Evolutionary conservation across 257 asterid genomes (phyloP), one percentile per base, ranked within the genome.

Genomic region (Ilex asprella): DNA sequence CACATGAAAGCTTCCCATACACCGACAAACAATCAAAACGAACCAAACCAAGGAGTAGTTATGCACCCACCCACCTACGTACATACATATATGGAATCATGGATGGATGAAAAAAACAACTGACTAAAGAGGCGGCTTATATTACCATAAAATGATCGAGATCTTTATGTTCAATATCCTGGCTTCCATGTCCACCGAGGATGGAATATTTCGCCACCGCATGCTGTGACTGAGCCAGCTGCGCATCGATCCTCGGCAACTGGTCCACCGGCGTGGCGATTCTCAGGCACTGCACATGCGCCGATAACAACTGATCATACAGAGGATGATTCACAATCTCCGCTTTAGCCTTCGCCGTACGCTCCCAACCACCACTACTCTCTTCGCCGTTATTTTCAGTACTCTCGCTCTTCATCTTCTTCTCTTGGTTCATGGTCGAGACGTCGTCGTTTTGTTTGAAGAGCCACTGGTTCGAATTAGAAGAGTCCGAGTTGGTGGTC

Each of bases 241-340:
- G 98, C 2, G 98, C 95, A 64, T 92, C 98, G 75, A 92, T 86
- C 82, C 95, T 82, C 4, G 97, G 95, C 30, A 92, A 81, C 83
- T 91, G 98, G 88, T 91, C 98, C 30, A 91, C 98, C 65, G 98
- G 98, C 12, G 98, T 91, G 0, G 98, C 96, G 47, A 91, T 91
- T 15, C 98, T 84, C 70, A 91, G 81, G 79, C 98, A 91, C 30
- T 95, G 75, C 10, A 91, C 95, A 68, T 91, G 98, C 30, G 96
- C 96, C 70, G 95, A 85, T 67, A 91, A 70, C 10, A 91, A 73
- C 82, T 91, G 92, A 21, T 91, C 98, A 43, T 91, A 91, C 58
- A 88, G 11, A 51, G 98, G 97, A 70, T 92, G 98, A 70, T 60
- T 74, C 32, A 92, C 64, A 16, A 92, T 82, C 73, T 92, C 97